Conservation (phyloP, 768 basidiomycete genomes). For the Tephrocybe sp. region DNA sequence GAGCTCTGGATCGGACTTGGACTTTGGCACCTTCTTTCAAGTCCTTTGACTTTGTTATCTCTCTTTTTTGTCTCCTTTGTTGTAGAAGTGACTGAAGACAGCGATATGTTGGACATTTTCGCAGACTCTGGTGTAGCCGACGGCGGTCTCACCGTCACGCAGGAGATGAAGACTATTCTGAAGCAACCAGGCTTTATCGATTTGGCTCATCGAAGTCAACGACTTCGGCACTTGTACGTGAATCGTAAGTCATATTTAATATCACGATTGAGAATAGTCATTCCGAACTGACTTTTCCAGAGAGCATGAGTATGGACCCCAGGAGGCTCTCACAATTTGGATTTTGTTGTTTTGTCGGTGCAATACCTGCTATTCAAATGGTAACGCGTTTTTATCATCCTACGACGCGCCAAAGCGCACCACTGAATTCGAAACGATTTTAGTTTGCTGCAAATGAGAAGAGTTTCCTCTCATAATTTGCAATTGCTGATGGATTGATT, state of each 20-base stretch:
- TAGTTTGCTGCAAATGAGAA: slow-evolving; percentile 27
- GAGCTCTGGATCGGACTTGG: no score
- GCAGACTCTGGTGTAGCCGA: background rate
- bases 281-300: slow-evolving; percentile 11
- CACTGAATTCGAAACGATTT: background rate
- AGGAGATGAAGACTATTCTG: slow-evolving; percentile 3
- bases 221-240: slow-evolving; percentile 21
- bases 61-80: no score
- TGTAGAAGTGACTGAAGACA: no score
- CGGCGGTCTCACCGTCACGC: background rate
- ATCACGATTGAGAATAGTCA: no score
- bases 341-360: slow-evolving; percentile 26
- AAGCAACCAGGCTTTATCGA: slow-evolving; percentile 1
- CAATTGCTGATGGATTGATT: no score
- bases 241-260: slow-evolving; percentile 21
- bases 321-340: slow-evolving; percentile 28
- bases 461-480: no score
- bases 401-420: background rate
- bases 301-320: slow-evolving; percentile 24
- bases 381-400: slow-evolving; percentile 13
- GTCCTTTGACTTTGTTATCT: no score
- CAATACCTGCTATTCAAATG: slow-evolving; percentile 14
- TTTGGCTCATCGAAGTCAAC: background rate
- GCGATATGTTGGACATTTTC: no score
- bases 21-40: no score